Evolutionary conservation across 352 stramenopile genomes (phyloP).

Genomic region (Detonula confervacea): DNA sequence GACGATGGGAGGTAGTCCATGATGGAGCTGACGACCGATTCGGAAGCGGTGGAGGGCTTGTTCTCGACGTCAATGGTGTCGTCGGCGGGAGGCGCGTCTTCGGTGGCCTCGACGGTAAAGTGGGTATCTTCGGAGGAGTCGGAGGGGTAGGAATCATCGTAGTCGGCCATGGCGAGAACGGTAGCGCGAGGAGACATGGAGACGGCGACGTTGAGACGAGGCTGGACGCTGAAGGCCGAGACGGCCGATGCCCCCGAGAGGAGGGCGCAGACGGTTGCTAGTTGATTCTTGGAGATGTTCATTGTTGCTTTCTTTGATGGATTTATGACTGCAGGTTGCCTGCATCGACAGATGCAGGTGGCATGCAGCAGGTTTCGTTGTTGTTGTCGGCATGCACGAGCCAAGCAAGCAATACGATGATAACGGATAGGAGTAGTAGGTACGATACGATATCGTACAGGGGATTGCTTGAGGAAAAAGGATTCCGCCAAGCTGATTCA

Average conservation of each 20-base stretch:
- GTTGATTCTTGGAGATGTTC: conserved; percentile 25
- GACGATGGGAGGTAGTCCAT: conserved; percentile 68
- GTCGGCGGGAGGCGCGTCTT: conserved; percentile 24
- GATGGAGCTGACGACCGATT: conserved; percentile 62
- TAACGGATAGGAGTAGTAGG: too few relatives aligned
- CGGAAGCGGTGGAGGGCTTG: conserved; percentile 59
- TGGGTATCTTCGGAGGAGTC: conserved; percentile 55
- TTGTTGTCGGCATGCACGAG: background rate
- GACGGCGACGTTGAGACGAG: background rate
- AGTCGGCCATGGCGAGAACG: conserved; percentile 41
- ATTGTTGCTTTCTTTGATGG: conserved; percentile 3
- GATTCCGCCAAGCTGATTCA: background rate
- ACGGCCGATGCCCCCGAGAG: conserved; percentile 10
- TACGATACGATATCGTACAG: too few relatives aligned
- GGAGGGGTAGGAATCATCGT: conserved; percentile 56
- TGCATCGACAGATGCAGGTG: too few relatives aligned
- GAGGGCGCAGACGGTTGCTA: conserved; percentile 25
- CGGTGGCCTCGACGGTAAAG: conserved; percentile 41
- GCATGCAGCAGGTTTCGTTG: background rate
- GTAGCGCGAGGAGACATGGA: conserved; percentile 8
- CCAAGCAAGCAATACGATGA: background rate
- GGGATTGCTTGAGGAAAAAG: too few relatives aligned
- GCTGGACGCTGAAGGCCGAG: conserved; percentile 22
- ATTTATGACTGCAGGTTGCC: too few relatives aligned
- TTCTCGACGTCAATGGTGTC: conserved; percentile 64